phyloP scores from a whole-genome alignment of 352 stramenopile genomes.

The Globisporangium parvum region DNA sequence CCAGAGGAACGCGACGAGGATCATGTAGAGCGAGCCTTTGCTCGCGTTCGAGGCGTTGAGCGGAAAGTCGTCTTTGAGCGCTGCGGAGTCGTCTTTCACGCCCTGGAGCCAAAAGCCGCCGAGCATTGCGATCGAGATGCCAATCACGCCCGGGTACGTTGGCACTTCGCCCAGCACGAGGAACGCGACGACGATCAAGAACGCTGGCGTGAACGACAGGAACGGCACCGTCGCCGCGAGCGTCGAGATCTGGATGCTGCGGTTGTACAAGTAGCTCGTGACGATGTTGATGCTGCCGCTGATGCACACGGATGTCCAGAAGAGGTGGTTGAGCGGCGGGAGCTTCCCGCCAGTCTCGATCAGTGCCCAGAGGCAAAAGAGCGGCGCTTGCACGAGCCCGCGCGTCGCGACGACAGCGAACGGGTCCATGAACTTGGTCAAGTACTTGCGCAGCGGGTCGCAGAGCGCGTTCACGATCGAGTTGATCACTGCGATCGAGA shows the following conservation, averaged over 20 bases:
- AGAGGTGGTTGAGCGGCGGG: constrained; percentile 68
- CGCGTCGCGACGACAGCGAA: constrained; percentile 69
- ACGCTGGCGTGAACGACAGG: constrained; percentile 73
- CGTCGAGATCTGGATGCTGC: constrained; percentile 79
- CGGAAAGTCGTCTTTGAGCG: constrained; percentile 35
- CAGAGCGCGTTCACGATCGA: constrained; percentile 75
- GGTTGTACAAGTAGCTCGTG: constrained; percentile 82
- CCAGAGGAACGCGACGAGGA: constrained; percentile 75
- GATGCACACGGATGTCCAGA: constrained; percentile 74
- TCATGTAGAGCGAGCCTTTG: constrained; percentile 80
- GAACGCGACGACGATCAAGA: constrained; percentile 71
- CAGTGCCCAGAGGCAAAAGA: constrained; percentile 67
- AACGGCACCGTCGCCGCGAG: constrained; percentile 73
- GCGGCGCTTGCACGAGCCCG: constrained; percentile 60
- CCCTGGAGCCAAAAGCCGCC: constrained; percentile 72
- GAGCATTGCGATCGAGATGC: constrained; percentile 62
- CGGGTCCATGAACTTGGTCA: constrained; percentile 79
- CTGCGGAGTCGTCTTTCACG: constrained; percentile 30
- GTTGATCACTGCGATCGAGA: constrained; percentile 76
- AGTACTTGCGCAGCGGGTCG: constrained; percentile 79
- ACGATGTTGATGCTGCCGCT: constrained; percentile 72
- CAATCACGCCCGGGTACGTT: constrained; percentile 46
- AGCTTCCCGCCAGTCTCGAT: constrained; percentile 42
- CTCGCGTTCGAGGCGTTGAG: constrained; percentile 49
- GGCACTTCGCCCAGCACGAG: constrained; percentile 71